These are phyloP conservation scores for Aureobasidium subglaciale DNA, from an alignment of 2,329 filamentous ascomycete species.

Conservation along the genomic window DNA sequence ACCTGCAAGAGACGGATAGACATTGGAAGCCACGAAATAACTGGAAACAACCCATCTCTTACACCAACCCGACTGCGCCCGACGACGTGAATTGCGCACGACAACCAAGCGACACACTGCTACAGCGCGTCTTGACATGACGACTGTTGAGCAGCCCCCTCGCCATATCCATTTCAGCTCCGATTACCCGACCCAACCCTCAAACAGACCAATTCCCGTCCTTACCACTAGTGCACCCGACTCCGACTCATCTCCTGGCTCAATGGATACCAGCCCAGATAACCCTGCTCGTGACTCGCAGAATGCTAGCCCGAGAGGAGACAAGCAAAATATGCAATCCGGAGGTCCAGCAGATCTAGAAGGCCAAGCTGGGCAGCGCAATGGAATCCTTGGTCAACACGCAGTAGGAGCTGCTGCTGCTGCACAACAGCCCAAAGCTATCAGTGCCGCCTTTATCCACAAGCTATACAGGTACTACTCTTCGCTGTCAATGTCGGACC, in stretches of 20 bases:
- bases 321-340: conserved; percentile 35
- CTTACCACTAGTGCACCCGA: conserved; percentile 41
- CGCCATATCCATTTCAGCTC: conserved; percentile 12
- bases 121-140: conserved; percentile 12
- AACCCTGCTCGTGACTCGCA: conserved; percentile 30
- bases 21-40: background rate
- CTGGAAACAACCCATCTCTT: background rate
- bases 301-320: conserved; percentile 43
- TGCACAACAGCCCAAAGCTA: conserved; percentile 90
- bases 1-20: background rate
- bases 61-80: background rate
- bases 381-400: conserved; percentile 35
- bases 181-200: background rate
- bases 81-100: background rate
- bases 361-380: conserved; percentile 27
- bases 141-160: conserved; percentile 13
- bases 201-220: conserved; percentile 36
- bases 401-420: conserved; percentile 57
- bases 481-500: background rate
- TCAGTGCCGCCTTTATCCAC: conserved; percentile 97
- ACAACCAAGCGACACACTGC: background rate
- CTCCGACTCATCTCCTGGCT: conserved; percentile 41
- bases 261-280: conserved; percentile 49
- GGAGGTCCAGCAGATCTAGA: conserved; percentile 25
- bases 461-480: conserved; percentile 90